Evolutionary conservation across 2,329 filamentous ascomycete species (phyloP).

Genomic region (Coleophoma cylindrospora): DNA sequence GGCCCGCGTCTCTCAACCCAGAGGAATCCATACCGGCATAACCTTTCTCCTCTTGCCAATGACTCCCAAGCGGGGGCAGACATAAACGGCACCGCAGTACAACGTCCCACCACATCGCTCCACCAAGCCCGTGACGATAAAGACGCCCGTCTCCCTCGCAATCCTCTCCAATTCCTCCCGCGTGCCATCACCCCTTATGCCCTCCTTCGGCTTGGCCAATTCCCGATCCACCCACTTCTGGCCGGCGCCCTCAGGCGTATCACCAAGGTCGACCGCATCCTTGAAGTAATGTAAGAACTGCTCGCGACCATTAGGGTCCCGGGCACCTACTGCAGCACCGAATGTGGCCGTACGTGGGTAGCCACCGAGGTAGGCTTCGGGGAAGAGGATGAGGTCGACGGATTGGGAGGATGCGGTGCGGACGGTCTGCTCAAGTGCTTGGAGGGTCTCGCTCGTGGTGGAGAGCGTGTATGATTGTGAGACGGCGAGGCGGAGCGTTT

Average conservation of each 20-base stretch:
- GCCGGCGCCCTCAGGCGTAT: slow-evolving; percentile 67
- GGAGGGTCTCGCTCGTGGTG: slow-evolving; percentile 52
- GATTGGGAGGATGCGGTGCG: slow-evolving; percentile 49
- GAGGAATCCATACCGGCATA: slow-evolving; percentile 61
- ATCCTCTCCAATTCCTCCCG: slow-evolving; percentile 75
- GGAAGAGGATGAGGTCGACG: slow-evolving; percentile 74
- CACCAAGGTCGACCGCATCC: slow-evolving; percentile 75
- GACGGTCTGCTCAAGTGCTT: slow-evolving; percentile 59
- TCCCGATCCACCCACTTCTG: slow-evolving; percentile 63
- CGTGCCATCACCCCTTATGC: slow-evolving; percentile 66
- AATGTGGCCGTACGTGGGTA: slow-evolving; percentile 82
- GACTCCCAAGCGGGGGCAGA: slow-evolving; percentile 67
- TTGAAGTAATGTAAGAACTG: slow-evolving; percentile 81
- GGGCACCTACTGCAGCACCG: slow-evolving; percentile 67
- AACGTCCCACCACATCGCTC: slow-evolving; percentile 77
- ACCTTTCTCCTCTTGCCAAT: slow-evolving; percentile 88
- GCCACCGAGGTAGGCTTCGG: slow-evolving; percentile 87
- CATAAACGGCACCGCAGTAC: slow-evolving; percentile 79
- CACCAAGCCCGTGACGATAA: slow-evolving; percentile 74
- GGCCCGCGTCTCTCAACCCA: too few species aligned
- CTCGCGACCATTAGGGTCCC: slow-evolving; percentile 66
- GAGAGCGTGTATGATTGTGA: slow-evolving; percentile 45
- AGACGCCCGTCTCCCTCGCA: slow-evolving; percentile 72
- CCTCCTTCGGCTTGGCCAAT: slow-evolving; percentile 37
- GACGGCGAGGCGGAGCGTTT: slow-evolving; percentile 30